Evolutionary conservation across 2,329 filamentous ascomycete species (phyloP).

Genomic region (Laburnicola sp.): DNA sequence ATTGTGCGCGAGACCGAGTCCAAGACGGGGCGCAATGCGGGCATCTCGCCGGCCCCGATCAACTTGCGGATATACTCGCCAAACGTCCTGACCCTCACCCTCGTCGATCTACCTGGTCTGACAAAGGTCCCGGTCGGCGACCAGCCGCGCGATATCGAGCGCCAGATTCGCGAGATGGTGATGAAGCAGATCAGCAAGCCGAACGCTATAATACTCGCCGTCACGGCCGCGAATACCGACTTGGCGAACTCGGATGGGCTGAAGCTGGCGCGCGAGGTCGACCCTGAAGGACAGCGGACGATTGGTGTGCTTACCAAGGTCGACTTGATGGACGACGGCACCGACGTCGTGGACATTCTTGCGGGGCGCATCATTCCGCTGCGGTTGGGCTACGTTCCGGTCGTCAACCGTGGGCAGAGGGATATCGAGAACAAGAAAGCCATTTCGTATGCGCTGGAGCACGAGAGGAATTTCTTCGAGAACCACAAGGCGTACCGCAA

Average conservation of each 20-base stretch:
- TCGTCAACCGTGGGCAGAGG: conserved; percentile 95
- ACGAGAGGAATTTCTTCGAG: conserved; percentile 96
- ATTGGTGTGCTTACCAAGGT: conserved; percentile 99
- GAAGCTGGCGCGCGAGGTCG: conserved; percentile 94
- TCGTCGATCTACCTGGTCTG: conserved; percentile 93
- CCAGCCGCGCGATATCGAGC: conserved; percentile 94
- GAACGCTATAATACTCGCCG: conserved; percentile 95
- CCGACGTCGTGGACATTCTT: conserved; percentile 97
- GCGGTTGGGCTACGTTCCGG: conserved; percentile 91
- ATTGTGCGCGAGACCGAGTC: conserved; percentile 95
- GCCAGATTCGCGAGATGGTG: conserved; percentile 96
- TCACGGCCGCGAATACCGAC: conserved; percentile 96
- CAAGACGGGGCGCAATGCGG: conserved; percentile 94
- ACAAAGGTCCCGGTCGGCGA: conserved; percentile 97
- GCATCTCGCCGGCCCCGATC: conserved; percentile 95
- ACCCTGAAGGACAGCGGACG: conserved; percentile 94
- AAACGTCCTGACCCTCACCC: conserved; percentile 92
- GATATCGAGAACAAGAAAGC: conserved; percentile 98
- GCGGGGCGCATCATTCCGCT: conserved; percentile 96
- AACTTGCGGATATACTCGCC: conserved; percentile 98
- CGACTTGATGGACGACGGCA: conserved; percentile 98
- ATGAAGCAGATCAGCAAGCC: conserved; percentile 98
- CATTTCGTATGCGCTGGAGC: conserved; percentile 86
- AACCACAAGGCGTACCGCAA: conserved; percentile 98
- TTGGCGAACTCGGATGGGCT: conserved; percentile 97